phyloP scores from a whole-genome alignment of 805 yeast species.

The Pichia phayaonensis region DNA sequence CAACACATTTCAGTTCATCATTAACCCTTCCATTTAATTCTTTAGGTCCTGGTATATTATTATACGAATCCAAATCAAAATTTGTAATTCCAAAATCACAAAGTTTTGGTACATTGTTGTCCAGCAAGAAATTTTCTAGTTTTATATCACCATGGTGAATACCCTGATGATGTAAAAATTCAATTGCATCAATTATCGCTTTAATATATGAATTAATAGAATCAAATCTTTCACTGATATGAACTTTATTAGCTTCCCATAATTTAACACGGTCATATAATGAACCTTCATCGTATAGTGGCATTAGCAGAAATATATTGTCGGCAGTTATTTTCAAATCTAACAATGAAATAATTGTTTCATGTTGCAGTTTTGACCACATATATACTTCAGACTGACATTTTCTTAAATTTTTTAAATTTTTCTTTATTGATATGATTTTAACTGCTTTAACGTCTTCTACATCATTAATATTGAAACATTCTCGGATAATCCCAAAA shows the following conservation, averaged over 20 bases:
- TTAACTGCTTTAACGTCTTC: conserved; percentile 24
- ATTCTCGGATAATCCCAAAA: conserved; percentile 68
- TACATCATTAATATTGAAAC: conserved; percentile 13
- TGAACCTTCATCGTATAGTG: conserved; percentile 67
- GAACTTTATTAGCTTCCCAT: conserved; percentile 42
- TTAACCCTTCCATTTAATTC: neutral
- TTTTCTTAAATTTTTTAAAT: conserved; percentile 42
- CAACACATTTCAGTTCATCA: conserved; percentile 10
- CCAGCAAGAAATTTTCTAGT: conserved; percentile 69
- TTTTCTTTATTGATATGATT: conserved; percentile 27
- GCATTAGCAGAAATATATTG: conserved; percentile 62
- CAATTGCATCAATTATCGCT: conserved; percentile 53
- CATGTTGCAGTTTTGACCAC: conserved; percentile 66
- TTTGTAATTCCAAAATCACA: conserved; percentile 88
- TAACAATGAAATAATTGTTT: conserved; percentile 54
- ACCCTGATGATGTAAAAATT: conserved; percentile 54
- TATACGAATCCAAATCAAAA: conserved; percentile 9
- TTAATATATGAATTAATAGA: conserved; percentile 32
- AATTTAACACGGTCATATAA: conserved; percentile 63
- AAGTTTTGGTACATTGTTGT: conserved; percentile 42
- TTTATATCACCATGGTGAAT: conserved; percentile 80
- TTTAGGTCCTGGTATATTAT: neutral
- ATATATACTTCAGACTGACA: conserved; percentile 65
- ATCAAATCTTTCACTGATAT: conserved; percentile 10
- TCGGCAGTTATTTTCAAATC: conserved; percentile 53